Evolutionary conservation across 2,329 filamentous ascomycete species (phyloP).

Genomic region (Cladophialophora bantiana): DNA sequence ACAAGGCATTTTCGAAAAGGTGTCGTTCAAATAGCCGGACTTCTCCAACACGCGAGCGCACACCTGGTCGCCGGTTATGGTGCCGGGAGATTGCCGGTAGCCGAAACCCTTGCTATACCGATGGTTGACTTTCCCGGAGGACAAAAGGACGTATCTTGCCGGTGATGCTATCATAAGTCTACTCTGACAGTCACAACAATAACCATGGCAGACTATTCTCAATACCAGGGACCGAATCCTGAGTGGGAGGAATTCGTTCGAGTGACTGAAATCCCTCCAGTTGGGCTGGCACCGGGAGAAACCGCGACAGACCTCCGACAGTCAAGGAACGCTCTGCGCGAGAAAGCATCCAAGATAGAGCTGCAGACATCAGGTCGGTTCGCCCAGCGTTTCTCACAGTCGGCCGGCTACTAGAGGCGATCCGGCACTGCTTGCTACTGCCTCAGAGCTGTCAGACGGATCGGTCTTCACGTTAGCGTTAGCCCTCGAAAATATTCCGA

Average conservation of each 20-base stretch:
- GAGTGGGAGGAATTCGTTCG: constrained; percentile 5
- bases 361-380: neutral
- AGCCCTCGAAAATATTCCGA: no score
- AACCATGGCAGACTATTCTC: constrained; percentile 5
- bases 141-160: neutral
- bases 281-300: neutral
- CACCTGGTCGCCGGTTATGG: neutral
- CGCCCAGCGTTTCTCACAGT: neutral
- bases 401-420: neutral
- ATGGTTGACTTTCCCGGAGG: neutral
- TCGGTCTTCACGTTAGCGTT: no score
- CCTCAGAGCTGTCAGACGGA: no score
- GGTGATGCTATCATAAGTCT: neutral
- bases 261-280: neutral
- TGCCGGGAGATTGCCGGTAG: neutral
- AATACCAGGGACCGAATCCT: neutral
- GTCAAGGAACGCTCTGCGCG: neutral
- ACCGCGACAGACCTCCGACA: neutral
- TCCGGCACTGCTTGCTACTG: neutral
- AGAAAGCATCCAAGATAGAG: neutral
- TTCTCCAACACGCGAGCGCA: neutral
- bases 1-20: neutral
- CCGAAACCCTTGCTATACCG: neutral
- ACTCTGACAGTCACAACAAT: neutral
- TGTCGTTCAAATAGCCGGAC: neutral